These are phyloP conservation scores for Drosera capensis DNA, from an alignment of 148 eudicot genomes.

Conservation along the genomic window DNA sequence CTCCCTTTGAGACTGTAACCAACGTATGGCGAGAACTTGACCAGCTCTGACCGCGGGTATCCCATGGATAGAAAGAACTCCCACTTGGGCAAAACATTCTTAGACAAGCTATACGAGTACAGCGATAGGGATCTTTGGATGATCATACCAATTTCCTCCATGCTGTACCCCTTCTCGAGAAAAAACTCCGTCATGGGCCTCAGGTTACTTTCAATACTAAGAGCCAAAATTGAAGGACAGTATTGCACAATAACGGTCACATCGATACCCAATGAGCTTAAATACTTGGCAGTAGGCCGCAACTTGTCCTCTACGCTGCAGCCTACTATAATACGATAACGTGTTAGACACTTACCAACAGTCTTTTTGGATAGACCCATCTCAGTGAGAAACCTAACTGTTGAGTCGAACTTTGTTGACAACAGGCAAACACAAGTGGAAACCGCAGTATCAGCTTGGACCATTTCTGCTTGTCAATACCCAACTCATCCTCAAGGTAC, in stretches of 20 bases:
- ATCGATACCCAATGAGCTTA: slow-evolving; percentile 38
- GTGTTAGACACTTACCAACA: slow-evolving; percentile 51
- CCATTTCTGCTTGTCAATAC: slow-evolving; percentile 68
- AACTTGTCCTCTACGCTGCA: slow-evolving; percentile 72
- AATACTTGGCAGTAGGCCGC: slow-evolving; percentile 59
- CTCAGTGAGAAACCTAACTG: slow-evolving; percentile 64
- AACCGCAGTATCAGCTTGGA: slow-evolving; percentile 66
- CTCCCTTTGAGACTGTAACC: slow-evolving; percentile 71
- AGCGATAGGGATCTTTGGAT: slow-evolving; percentile 46
- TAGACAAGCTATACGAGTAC: slow-evolving; percentile 58
- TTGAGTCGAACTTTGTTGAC: slow-evolving; percentile 51
- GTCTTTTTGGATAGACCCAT: slow-evolving; percentile 58
- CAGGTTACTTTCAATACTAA: slow-evolving; percentile 50
- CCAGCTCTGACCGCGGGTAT: slow-evolving; percentile 48
- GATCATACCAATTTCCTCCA: slow-evolving; percentile 40
- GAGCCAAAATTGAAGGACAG: slow-evolving; percentile 53
- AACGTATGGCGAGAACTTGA: slow-evolving; percentile 67
- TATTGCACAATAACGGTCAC: slow-evolving; percentile 37
- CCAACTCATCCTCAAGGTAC: slow-evolving; percentile 54
- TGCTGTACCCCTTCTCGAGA: slow-evolving; percentile 41
- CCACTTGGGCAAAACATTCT: slow-evolving; percentile 61
- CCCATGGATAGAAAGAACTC: slow-evolving; percentile 29
- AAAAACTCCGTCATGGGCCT: slow-evolving; percentile 67
- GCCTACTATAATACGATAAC: slow-evolving; percentile 73
- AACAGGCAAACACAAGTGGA: slow-evolving; percentile 67